phyloP scores from a whole-genome alignment of 306 rosid genomes.

The Vicia sativa region DNA sequence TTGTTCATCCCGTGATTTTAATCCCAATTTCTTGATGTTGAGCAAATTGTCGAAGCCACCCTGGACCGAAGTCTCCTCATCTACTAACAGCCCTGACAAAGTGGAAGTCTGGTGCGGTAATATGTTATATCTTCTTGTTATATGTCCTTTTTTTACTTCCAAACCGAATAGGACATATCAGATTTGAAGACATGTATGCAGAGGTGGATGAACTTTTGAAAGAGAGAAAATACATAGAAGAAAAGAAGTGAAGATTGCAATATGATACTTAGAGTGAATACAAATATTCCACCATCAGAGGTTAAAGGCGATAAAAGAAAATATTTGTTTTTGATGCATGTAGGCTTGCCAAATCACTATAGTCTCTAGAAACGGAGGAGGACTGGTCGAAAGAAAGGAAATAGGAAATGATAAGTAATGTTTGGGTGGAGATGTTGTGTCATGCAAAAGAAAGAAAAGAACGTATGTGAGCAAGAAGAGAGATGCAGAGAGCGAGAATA shows the following conservation, averaged over 20 bases:
- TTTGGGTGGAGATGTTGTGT: slow-evolving; percentile 30
- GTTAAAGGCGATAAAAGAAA: slow-evolving; percentile 35
- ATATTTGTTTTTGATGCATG: slow-evolving; percentile 40
- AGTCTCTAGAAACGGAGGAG: no score
- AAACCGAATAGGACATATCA: slow-evolving; percentile 39
- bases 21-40: no score
- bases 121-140: slow-evolving; percentile 39
- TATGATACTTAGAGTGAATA: slow-evolving; percentile 28
- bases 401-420: slow-evolving; percentile 23
- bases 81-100: no score
- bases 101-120: no score
- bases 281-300: slow-evolving; percentile 36
- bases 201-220: slow-evolving; percentile 39
- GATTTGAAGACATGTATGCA: slow-evolving; percentile 40
- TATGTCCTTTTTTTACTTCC: slow-evolving; percentile 40
- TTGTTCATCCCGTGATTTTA: no score
- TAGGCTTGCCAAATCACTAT: slow-evolving; percentile 39
- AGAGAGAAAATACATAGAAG: slow-evolving; percentile 19
- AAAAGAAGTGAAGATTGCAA: neutral
- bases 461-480: no score
- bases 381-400: no score
- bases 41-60: no score
- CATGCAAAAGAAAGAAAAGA: no score
- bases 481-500: no score
- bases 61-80: no score